These are phyloP conservation scores for Trifolium repens DNA, from an alignment of 306 rosid species.

Conservation along the genomic window DNA sequence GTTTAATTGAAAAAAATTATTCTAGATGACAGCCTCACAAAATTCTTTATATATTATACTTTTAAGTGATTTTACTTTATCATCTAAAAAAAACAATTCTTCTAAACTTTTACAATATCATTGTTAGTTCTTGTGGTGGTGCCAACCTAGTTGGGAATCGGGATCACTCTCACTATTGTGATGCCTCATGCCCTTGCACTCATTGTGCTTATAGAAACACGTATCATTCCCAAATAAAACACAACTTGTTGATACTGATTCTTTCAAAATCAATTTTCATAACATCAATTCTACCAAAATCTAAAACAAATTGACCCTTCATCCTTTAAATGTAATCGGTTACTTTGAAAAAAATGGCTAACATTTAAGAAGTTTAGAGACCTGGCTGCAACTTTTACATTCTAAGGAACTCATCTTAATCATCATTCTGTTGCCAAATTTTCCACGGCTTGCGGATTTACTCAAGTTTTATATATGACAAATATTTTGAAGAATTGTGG, in stretches of 20 bases:
- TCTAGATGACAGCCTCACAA: too few species aligned
- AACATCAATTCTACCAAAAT: background rate
- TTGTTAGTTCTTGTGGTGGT: background rate
- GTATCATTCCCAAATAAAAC: slow-evolving; percentile 1
- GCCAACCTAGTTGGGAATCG: background rate
- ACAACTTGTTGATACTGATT: background rate
- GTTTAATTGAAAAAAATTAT: too few species aligned
- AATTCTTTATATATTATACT: background rate
- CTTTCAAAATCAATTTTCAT: background rate
- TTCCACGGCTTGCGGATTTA: background rate
- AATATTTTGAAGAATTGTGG: too few species aligned
- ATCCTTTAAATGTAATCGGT: background rate
- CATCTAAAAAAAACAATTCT: background rate
- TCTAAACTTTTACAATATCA: background rate
- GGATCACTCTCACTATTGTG: background rate
- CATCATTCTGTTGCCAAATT: background rate
- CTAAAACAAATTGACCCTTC: background rate
- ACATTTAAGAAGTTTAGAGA: background rate
- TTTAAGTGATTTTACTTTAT: background rate
- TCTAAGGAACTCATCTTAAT: background rate
- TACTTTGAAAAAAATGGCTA: background rate
- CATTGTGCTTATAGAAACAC: background rate
- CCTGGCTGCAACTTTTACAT: too few species aligned
- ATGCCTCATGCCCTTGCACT: background rate
- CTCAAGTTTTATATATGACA: background rate